Percentiles rank a stretch among this genome's conserved stretches.
Evolutionary conservation across 2,329 filamentous ascomycete genomes (phyloP).

Genomic region (Ceratocystis colombiana): DNA sequence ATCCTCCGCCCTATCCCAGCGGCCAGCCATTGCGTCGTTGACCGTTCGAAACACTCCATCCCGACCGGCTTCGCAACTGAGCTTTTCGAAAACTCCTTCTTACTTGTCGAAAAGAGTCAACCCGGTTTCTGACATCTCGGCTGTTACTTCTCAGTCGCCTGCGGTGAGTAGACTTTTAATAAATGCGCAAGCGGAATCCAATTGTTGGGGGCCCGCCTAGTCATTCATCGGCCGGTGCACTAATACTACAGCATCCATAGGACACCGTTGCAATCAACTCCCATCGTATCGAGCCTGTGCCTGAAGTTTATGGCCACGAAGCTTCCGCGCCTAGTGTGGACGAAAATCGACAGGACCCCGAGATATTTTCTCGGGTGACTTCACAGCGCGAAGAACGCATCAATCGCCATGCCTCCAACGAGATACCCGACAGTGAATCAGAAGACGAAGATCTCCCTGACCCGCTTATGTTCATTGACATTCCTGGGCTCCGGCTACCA

Average conservation of each 20-base stretch:
- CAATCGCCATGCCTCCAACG: background rate
- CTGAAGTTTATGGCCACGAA: too few species aligned
- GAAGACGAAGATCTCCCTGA: conserved; percentile 10
- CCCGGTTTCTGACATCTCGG: background rate
- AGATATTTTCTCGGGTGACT: background rate
- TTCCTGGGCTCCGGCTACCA: conserved; percentile 9
- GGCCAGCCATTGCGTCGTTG: background rate
- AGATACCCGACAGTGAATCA: background rate
- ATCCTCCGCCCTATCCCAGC: background rate
- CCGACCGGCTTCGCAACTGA: background rate
- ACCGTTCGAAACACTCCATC: background rate
- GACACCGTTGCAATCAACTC: too few species aligned
- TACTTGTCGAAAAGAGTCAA: background rate
- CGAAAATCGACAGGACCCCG: background rate
- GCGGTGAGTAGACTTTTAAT: too few species aligned
- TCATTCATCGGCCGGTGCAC: too few species aligned
- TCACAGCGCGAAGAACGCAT: conserved; percentile 1
- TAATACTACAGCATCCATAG: too few species aligned
- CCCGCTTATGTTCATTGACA: conserved; percentile 17
- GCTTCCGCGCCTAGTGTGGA: too few species aligned
- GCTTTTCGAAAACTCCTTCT: conserved; percentile 6
- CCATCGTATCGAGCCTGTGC: too few species aligned
- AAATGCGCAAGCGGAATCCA: too few species aligned
- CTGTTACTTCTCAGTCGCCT: background rate
- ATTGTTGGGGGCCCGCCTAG: too few species aligned